A percentile compares a stretch with the other conserved stretches of the same genome.
Conservation (phyloP, 768 basidiomycete species). For the Suillus lakei region DNA sequence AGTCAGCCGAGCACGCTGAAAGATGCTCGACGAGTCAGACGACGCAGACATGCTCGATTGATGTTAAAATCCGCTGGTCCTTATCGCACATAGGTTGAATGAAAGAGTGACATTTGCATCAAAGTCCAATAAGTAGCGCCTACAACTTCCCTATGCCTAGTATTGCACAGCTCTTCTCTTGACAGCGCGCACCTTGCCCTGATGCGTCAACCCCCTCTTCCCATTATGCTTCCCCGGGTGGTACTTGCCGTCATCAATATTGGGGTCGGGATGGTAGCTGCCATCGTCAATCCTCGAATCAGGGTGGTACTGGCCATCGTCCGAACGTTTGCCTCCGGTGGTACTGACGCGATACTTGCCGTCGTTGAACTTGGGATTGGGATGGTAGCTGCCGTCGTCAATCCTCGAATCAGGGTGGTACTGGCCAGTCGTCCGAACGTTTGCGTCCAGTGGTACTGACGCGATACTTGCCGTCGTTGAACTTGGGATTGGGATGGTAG, state of each 20-base stretch:
- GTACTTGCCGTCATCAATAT: constrained; percentile 10
- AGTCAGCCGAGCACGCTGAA: no score
- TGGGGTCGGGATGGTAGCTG: constrained; percentile 13
- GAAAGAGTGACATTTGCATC: constrained; percentile 13
- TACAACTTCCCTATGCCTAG: neutral
- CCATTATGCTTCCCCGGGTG: constrained; percentile 7
- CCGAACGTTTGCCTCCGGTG: neutral
- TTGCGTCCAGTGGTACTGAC: neutral
- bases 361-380: constrained; percentile 11
- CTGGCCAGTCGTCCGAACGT: neutral
- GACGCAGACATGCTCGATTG: neutral
- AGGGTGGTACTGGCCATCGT: neutral
- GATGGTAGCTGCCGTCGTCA: constrained; percentile 2
- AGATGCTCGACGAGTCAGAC: neutral
- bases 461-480: constrained; percentile 9
- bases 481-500: constrained; percentile 13
- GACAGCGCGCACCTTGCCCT: constrained; percentile 2
- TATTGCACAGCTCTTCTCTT: neutral
- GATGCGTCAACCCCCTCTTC: neutral
- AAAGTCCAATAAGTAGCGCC: constrained; percentile 1
- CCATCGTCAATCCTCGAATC: neutral
- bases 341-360: constrained; percentile 3
- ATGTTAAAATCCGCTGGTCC: no score
- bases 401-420: constrained; percentile 2
- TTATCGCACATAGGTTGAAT: no score